Percentiles rank a stretch among this genome's conserved stretches.
phyloP scores from a whole-genome alignment of 1,139 yeast species.

The Taphrina populina region DNA sequence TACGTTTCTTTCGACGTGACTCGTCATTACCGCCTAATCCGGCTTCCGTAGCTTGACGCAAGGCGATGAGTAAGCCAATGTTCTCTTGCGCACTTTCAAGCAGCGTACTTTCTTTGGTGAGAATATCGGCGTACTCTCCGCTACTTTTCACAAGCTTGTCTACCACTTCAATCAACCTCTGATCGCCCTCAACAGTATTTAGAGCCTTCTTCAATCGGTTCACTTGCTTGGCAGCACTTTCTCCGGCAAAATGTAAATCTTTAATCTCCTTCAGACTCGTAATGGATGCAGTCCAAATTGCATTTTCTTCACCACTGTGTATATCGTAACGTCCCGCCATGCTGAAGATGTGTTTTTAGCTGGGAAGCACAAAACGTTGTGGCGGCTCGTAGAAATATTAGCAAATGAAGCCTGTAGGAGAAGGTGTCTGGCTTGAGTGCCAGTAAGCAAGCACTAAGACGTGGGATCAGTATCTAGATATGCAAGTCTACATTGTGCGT shows the following conservation, averaged over 20 bases:
- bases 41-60: constrained; percentile 39
- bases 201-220: constrained; percentile 4
- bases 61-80: constrained; percentile 37
- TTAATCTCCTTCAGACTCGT: constrained; percentile 15
- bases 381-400: no score
- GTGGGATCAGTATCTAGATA: no score
- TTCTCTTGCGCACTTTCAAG: constrained; percentile 39
- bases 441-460: no score
- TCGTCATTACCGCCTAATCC: constrained; percentile 34
- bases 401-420: no score
- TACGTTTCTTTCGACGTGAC: constrained; percentile 39
- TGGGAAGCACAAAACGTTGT: no score
- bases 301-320: constrained; percentile 30
- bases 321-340: constrained; percentile 13
- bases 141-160: constrained; percentile 15
- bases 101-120: constrained; percentile 25
- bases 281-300: constrained; percentile 26
- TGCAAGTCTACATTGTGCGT: no score
- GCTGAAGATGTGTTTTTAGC: no score
- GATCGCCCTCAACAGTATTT: constrained; percentile 1
- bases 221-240: constrained; percentile 9
- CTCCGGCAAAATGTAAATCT: constrained; percentile 24
- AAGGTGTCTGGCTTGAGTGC: no score
- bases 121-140: constrained; percentile 14
- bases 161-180: constrained; percentile 17